Evolutionary conservation across 176 grass and related monocot species (phyloP).

Genomic region (bread wheat (Triticum aestivum)): DNA sequence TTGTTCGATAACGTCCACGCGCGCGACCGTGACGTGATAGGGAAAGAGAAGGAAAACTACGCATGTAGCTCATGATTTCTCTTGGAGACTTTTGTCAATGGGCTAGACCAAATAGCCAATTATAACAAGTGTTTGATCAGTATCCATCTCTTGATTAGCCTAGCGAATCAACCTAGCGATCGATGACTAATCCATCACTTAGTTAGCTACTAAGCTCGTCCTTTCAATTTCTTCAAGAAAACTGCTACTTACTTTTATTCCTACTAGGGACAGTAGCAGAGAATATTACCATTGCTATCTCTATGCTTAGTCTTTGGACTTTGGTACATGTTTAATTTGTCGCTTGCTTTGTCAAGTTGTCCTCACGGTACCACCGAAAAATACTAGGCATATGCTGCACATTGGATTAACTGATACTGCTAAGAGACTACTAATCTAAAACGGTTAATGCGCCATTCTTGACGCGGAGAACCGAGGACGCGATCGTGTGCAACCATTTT

Average conservation of each 20-base stretch:
- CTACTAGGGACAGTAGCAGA: background rate
- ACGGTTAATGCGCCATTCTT: constrained; percentile 11
- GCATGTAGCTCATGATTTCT: background rate
- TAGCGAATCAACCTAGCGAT: constrained; percentile 15
- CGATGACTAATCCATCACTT: constrained; percentile 10
- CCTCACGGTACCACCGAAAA: background rate
- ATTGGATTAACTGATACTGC: background rate
- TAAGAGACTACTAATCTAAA: background rate
- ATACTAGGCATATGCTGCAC: background rate
- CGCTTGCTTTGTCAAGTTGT: constrained; percentile 14
- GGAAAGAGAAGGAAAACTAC: constrained; percentile 10
- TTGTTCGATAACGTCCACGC: constrained; percentile 11
- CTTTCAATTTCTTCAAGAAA: background rate
- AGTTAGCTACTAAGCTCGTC: constrained; percentile 1
- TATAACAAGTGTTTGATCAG: background rate
- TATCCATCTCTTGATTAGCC: constrained; percentile 15
- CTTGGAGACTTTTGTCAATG: background rate
- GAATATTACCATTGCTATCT: constrained; percentile 37
- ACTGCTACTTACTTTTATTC: constrained; percentile 15
- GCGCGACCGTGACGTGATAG: background rate
- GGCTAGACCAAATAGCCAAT: constrained; percentile 4
- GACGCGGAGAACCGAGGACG: constrained; percentile 20
- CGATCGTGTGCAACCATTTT: background rate
- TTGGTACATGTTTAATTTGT: background rate
- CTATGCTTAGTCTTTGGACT: constrained; percentile 12